Base-by-base conservation (phyloP, 306 rosid genomes). In the Purshia tridentata region DNA sequence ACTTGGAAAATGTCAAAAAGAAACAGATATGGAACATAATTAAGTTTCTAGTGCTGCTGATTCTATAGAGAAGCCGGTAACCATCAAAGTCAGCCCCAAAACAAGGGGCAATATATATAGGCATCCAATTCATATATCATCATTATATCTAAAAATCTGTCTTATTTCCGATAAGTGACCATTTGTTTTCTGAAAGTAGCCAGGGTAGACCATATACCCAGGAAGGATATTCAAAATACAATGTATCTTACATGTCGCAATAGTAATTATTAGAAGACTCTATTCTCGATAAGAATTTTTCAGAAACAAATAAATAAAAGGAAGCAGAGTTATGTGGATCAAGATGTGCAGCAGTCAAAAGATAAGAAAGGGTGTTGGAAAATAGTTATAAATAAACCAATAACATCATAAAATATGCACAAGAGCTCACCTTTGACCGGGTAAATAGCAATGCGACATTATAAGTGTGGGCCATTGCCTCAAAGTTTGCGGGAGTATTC, bases 401-500 rank as follows among this genome's bases (percentile, higher is more conserved):
- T 72, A 59, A 59, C 54, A 67, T 41, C 59, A 74, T 62, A 58
- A 47, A 54, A 63, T 42, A 70, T 82, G 55, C 44, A 51, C 67
- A 65, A 74, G 29, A 80, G 45, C 88, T 81, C 74, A 93, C 98
- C 92, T 93, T 93, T 6, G 97, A 89, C 66, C 90, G 84, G 76
- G 92, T 82, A 74, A 85, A 91, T 76, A 91, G 84, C 76, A 93
- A 75, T 65, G 89, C 96, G 70, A 89, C 87, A 81, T 88, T 83
- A 73, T 76, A 91, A 63, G 91, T 84, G 77, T 91, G 89, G 67
- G 96, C 97, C 97, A 93, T 93, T 65, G 98, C 98, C 86, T 89
- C 92, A 78, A 85, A 91, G 84, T 85, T 91, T 73, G 84, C 86
- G 67, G 91, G 94, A 59, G 75, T 78, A 75, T 83, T 91, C 53